Percentiles rank a stretch among this genome's conserved stretches.
Evolutionary conservation across 306 rosid genomes (phyloP).

Genomic region (Gillenia trifoliata): DNA sequence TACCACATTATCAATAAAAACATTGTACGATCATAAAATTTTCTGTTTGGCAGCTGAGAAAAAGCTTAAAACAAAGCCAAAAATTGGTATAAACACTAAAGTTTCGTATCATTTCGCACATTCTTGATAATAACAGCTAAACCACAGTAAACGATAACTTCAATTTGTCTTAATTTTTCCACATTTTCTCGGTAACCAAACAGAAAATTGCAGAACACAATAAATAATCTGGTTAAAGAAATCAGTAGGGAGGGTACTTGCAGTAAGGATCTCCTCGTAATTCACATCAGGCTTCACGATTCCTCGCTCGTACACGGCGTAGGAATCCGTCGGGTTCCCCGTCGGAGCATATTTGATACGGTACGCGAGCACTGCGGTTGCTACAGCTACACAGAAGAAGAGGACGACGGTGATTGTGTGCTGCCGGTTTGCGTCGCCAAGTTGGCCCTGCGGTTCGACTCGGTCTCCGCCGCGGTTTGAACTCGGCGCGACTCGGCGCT

Average conservation of each 20-base stretch:
- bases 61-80: not conserved
- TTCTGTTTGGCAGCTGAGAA: constrained; percentile 3
- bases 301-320: constrained; percentile 35
- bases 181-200: constrained; percentile 1
- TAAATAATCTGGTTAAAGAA: not conserved
- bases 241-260: constrained; percentile 26
- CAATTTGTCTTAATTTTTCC: not conserved
- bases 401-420: constrained; percentile 28
- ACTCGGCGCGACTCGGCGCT: constrained; percentile 41
- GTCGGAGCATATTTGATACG: constrained; percentile 26
- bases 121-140: not conserved
- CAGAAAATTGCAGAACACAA: not conserved
- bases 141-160: not conserved
- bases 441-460: constrained; percentile 26
- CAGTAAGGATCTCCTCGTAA: constrained; percentile 61
- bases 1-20: constrained; percentile 5
- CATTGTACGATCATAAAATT: not conserved
- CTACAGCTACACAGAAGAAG: constrained; percentile 51
- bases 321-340: constrained; percentile 14
- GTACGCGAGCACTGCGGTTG: constrained; percentile 41
- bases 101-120: not conserved
- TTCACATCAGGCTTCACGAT: constrained; percentile 37
- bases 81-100: not conserved
- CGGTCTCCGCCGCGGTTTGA: constrained; percentile 31
- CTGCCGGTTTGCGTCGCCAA: constrained; percentile 28